These are phyloP conservation scores for Mycena rosella DNA, from an alignment of 768 basidiomycete species.

Conservation along the genomic window DNA sequence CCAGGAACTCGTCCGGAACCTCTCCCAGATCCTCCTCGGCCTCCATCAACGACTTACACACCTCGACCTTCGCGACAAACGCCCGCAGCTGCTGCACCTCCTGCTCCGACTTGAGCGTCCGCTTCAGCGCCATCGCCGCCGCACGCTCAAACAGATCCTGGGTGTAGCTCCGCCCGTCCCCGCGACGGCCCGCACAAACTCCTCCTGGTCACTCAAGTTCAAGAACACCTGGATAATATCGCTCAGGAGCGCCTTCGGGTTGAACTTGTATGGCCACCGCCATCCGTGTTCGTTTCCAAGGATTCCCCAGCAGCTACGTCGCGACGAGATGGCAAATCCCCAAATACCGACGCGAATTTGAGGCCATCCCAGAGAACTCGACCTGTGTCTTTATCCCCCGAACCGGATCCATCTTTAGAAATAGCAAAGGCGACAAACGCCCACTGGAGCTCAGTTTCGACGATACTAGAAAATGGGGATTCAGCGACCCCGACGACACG, in stretches of 20 bases:
- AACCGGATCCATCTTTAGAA: background rate
- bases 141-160: slow-evolving; percentile 88
- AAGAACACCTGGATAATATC: slow-evolving; percentile 93
- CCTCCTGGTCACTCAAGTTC: slow-evolving; percentile 83
- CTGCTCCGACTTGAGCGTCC: slow-evolving; percentile 76
- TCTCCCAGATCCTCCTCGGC: slow-evolving; percentile 95
- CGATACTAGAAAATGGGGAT: background rate
- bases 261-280: slow-evolving; percentile 65
- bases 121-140: slow-evolving; percentile 70
- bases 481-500: background rate
- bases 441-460: background rate
- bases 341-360: background rate
- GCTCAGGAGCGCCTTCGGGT: slow-evolving; percentile 83
- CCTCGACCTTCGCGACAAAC: slow-evolving; percentile 89
- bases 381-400: background rate
- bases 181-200: slow-evolving; percentile 90
- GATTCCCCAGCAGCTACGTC: background rate
- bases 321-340: background rate
- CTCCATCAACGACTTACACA: slow-evolving; percentile 79
- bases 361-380: background rate
- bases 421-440: background rate
- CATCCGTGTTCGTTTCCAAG: background rate
- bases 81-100: slow-evolving; percentile 79
- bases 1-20: slow-evolving; percentile 94
- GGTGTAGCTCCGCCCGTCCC: slow-evolving; percentile 93